Evolutionary conservation across 2,329 filamentous ascomycete species (phyloP), one percentile per base, ranked within the genome.

Genomic region (Talaromyces sp.): DNA sequence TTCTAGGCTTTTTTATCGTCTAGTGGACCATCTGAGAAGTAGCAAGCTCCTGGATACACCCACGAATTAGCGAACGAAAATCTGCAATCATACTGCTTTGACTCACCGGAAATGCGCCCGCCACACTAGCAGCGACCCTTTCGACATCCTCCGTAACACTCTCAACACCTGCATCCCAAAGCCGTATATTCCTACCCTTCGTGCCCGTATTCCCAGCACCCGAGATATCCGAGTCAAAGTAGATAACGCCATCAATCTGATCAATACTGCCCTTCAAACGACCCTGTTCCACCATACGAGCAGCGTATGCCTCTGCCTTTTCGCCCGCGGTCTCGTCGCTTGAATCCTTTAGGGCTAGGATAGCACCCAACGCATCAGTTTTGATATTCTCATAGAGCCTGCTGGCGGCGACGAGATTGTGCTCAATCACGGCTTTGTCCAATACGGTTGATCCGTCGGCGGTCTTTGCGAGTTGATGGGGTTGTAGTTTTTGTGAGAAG

Each of bases 241-340:
- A 93, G 66, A 99, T 93, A 11, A 93, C 81, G 14, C 90, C 86
- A 64, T 93, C 91, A 65, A 99, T 93, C 81, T 99, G 95, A 78
- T 99, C 94, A 73, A 99, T 98, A 65, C 90, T 88, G 8, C 94
- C 95, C 3, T 90, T 87, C 60, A 99, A 80, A 37, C 95, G 88
- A 10, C 92, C 93, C 78, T 97, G 93, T 81, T 98, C 93, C 71
- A 99, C 92, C 95, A 99, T 99, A 71, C 88, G 86, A 4, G 94
- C 93, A 13, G 94, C 95, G 62, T 95, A 97, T 66, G 90, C 89
- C 81, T 99, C 95, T 3, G 94, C 94, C 76, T 89, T 90, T 60
- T 91, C 90, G 0, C 87, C 87, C 66, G 79, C 79, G 2, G 79
- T 79, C 4, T 79, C 68, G 45, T 81, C 77, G 14, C 73, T 75